These are phyloP conservation scores for Neurospora cerealis DNA, from an alignment of 495 filamentous ascomycete genomes.

Conservation along the genomic window DNA sequence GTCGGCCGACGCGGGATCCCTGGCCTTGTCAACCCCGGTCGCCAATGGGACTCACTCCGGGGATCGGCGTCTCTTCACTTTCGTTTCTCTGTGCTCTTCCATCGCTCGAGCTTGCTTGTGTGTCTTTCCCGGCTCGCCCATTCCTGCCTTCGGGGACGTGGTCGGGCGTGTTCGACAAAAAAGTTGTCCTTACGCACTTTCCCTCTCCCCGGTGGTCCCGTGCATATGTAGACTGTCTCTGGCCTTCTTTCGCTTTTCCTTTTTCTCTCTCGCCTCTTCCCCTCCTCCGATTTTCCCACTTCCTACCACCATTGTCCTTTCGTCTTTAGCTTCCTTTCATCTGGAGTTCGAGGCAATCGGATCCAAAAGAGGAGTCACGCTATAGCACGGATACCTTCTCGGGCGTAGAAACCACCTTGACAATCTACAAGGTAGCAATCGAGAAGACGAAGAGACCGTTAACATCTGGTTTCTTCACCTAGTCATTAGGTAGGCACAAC, in stretches of 20 bases:
- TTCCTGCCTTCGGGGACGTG: not conserved
- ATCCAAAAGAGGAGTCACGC: not conserved
- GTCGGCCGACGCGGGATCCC: not conserved
- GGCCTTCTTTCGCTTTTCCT: not conserved
- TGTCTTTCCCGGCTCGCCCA: not conserved
- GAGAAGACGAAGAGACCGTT: not conserved
- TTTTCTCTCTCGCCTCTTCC: not conserved
- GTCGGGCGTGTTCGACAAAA: not conserved
- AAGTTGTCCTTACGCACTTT: not conserved
- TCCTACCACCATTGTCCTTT: not conserved
- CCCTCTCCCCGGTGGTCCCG: slow-evolving; percentile 3
- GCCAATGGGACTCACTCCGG: not conserved
- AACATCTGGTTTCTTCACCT: not conserved
- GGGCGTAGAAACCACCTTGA: slow-evolving; percentile 4
- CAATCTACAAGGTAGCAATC: not conserved
- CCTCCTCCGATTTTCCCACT: not conserved
- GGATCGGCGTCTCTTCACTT: not conserved
- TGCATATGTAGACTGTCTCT: not conserved
- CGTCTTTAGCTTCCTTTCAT: slow-evolving; percentile 1
- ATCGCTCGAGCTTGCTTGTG: not conserved
- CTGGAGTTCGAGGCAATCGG: slow-evolving; percentile 4
- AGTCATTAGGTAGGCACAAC: not conserved
- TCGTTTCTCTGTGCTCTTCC: not conserved
- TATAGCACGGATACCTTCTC: not conserved
- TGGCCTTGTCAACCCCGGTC: not conserved